Percentiles rank a stretch among this genome's conserved stretches.
Conservation (phyloP, 441 rosid species). For the Croton laevigatus region DNA sequence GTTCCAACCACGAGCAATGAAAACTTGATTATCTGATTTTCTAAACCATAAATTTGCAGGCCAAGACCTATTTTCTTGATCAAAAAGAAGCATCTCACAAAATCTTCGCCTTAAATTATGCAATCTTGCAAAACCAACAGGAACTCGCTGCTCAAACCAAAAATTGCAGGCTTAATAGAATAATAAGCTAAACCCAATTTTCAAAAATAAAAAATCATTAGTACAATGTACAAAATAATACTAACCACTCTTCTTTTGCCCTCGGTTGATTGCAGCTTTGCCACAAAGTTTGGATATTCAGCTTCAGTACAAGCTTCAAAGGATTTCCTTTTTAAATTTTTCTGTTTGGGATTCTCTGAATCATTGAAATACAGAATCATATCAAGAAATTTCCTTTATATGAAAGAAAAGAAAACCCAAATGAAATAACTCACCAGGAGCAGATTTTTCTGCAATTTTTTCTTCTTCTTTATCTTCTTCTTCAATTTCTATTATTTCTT, state of each 20-base stretch:
- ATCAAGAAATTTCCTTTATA: no score
- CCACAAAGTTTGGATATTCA: neutral
- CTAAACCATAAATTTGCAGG: slow-evolving; percentile 1
- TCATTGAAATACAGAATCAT: neutral
- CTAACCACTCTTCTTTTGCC: neutral
- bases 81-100: slow-evolving; percentile 14
- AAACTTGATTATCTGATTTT: neutral
- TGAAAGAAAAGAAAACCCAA: no score
- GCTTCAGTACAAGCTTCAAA: neutral
- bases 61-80: slow-evolving; percentile 17
- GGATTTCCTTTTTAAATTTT: neutral
- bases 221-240: neutral
- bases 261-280: neutral
- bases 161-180: neutral
- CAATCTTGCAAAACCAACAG: slow-evolving; percentile 1
- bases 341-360: slow-evolving; percentile 5
- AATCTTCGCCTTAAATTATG: neutral
- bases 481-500: neutral
- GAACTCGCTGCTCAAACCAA: slow-evolving; percentile 17
- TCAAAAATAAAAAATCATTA: neutral
- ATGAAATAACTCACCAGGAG: neutral
- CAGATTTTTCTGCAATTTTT: neutral
- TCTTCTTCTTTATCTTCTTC: no score
- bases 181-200: neutral
- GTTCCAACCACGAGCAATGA: slow-evolving; percentile 16